Percentiles rank a stretch among this genome's conserved stretches.
Evolutionary conservation across 306 rosid species (phyloP).

Genomic region (Lathyrus aphaca): DNA sequence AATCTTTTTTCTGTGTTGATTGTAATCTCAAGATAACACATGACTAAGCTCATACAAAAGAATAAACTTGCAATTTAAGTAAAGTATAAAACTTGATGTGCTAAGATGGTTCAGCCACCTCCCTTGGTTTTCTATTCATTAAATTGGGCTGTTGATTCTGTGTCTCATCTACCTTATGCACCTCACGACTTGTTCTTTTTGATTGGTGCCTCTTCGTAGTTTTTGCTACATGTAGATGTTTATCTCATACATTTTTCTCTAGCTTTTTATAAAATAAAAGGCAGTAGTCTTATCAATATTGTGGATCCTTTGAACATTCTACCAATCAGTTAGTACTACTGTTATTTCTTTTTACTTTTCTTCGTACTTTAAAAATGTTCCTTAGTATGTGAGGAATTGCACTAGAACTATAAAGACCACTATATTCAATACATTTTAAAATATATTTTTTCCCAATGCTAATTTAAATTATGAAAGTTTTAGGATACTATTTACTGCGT

Average conservation of each 20-base stretch:
- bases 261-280: conserved; percentile 8
- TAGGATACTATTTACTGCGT: conserved; percentile 33
- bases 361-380: not conserved
- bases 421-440: conserved; percentile 7
- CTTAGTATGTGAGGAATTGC: conserved; percentile 18
- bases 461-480: not conserved
- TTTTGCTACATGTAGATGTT: conserved; percentile 30
- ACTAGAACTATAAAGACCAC: not conserved
- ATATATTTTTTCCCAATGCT: conserved; percentile 16
- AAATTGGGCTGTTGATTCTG: conserved; percentile 21
- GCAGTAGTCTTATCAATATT: conserved; percentile 1
- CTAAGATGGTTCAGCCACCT: conserved; percentile 28
- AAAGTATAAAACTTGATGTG: conserved; percentile 31
- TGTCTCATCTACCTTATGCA: conserved; percentile 18
- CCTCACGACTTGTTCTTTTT: conserved; percentile 14
- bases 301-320: conserved; percentile 15
- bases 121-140: conserved; percentile 18
- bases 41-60: conserved; percentile 21
- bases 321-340: not conserved
- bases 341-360: not conserved
- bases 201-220: conserved; percentile 29
- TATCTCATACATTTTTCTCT: conserved; percentile 23
- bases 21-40: conserved; percentile 8
- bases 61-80: conserved; percentile 31
- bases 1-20: conserved; percentile 5